These are phyloP conservation scores for Fragilariopsis cylindrus DNA, from an alignment of 108 stramenopile species.

Conservation along the genomic window DNA sequence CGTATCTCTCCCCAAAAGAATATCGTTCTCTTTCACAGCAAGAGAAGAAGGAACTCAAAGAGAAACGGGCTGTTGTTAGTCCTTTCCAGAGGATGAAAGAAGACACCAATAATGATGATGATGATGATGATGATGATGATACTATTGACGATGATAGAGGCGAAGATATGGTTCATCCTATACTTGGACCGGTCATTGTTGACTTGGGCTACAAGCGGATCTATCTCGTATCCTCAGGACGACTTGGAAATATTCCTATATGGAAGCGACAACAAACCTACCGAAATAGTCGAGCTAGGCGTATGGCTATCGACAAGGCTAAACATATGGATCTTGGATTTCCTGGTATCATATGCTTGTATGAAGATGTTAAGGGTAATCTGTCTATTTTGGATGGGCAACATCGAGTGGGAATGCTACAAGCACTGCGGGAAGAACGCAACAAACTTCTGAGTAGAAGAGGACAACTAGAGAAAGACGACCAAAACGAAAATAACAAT, in stretches of 20 bases:
- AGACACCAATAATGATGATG: not conserved
- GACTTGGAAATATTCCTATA: slow-evolving; percentile 54
- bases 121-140: not conserved
- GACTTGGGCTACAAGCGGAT: slow-evolving; percentile 68
- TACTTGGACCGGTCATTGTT: slow-evolving; percentile 60
- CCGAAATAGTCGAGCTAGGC: slow-evolving; percentile 62
- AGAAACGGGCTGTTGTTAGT: not conserved
- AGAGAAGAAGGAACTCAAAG: slow-evolving; percentile 11
- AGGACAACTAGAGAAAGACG: slow-evolving; percentile 6
- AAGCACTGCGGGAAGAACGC: slow-evolving; percentile 43
- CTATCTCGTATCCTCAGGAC: slow-evolving; percentile 46
- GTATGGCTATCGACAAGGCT: slow-evolving; percentile 74
- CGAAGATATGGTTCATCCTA: slow-evolving; percentile 40
- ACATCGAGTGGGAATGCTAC: slow-evolving; percentile 73
- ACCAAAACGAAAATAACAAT: not conserved
- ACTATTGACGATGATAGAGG: not conserved
- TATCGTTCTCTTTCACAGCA: slow-evolving; percentile 7
- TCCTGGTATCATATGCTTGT: slow-evolving; percentile 71
- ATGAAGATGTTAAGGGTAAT: slow-evolving; percentile 47
- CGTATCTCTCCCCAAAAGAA: not conserved
- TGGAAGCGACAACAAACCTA: slow-evolving; percentile 80
- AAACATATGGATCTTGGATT: slow-evolving; percentile 62
- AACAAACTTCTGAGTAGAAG: not conserved
- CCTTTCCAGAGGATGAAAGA: no score
- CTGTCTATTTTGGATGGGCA: slow-evolving; percentile 69